A percentile compares a stretch with the other conserved stretches of the same genome.
phyloP scores from a whole-genome alignment of 2,329 filamentous ascomycete genomes.

The Penicillium sclerotiorum region DNA sequence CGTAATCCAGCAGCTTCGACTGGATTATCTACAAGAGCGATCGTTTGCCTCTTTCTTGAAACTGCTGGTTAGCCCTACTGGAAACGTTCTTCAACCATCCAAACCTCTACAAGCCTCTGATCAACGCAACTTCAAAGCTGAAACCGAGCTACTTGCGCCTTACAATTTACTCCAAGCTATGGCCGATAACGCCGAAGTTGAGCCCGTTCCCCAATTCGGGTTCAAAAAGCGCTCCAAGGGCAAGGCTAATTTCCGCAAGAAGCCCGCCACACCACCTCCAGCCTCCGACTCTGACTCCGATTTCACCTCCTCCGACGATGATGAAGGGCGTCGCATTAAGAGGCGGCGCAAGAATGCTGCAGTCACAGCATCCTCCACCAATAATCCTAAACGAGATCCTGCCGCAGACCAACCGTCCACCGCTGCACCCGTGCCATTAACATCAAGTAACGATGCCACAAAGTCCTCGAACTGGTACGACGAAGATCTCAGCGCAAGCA shows the following conservation, averaged over 20 bases:
- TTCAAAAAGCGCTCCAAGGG: constrained; percentile 89
- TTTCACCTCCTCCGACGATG: constrained; percentile 75
- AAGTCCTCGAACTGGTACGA: constrained; percentile 90
- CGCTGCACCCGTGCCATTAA: constrained; percentile 66
- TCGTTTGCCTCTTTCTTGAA: too few species aligned
- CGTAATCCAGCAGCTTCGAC: too few species aligned
- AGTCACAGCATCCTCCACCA: constrained; percentile 65
- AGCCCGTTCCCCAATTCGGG: constrained; percentile 37
- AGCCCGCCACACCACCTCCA: constrained; percentile 75
- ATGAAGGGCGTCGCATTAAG: constrained; percentile 76
- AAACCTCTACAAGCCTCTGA: too few species aligned
- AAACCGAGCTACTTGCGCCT: background rate
- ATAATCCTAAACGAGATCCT: constrained; percentile 44
- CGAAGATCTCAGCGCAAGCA: constrained; percentile 60
- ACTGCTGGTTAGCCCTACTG: too few species aligned
- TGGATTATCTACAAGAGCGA: too few species aligned
- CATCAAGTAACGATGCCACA: constrained; percentile 79
- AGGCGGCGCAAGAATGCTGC: constrained; percentile 70
- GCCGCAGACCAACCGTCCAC: constrained; percentile 57
- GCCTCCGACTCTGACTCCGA: constrained; percentile 59
- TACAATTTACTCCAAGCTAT: constrained; percentile 17
- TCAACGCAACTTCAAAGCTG: background rate
- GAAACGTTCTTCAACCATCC: too few species aligned
- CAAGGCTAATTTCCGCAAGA: constrained; percentile 78
- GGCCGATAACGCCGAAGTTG: constrained; percentile 32